Percentiles rank a stretch among this genome's conserved stretches.
These are phyloP conservation scores for Leishmania tarentolae DNA, from an alignment of 208 protist genomes.

Conservation along the genomic window DNA sequence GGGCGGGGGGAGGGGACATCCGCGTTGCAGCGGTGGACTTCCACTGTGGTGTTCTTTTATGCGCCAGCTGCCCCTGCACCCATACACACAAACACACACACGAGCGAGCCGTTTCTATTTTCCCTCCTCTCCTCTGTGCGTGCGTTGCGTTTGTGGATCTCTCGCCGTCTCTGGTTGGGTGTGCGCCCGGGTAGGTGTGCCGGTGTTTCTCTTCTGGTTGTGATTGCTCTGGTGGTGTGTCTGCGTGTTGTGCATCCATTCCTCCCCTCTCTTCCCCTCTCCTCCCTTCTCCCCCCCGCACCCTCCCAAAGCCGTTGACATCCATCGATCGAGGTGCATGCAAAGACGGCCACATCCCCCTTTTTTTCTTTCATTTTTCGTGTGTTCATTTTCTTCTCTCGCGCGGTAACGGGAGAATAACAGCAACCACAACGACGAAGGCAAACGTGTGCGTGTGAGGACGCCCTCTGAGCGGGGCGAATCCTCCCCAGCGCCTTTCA, in stretches of 20 bases:
- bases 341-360: neutral
- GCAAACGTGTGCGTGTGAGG: too few relatives aligned
- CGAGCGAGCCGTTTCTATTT: neutral
- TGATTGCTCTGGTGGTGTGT: too few relatives aligned
- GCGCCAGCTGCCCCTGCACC: too few relatives aligned
- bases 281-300: neutral
- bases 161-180: neutral
- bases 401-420: neutral
- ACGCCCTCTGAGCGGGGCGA: too few relatives aligned
- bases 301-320: neutral
- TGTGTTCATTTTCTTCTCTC: neutral
- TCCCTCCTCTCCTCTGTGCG: neutral
- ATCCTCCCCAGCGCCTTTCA: neutral
- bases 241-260: too few relatives aligned
- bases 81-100: too few relatives aligned
- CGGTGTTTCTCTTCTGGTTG: neutral
- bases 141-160: neutral
- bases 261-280: neutral
- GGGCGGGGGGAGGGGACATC: too few relatives aligned
- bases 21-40: neutral
- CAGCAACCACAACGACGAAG: neutral
- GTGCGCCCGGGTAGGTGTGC: neutral
- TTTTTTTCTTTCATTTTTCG: neutral
- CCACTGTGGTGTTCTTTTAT: too few relatives aligned
- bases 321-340: neutral